phyloP scores from a whole-genome alignment of 805 yeast genomes.

The Ogataea haglerorum region DNA sequence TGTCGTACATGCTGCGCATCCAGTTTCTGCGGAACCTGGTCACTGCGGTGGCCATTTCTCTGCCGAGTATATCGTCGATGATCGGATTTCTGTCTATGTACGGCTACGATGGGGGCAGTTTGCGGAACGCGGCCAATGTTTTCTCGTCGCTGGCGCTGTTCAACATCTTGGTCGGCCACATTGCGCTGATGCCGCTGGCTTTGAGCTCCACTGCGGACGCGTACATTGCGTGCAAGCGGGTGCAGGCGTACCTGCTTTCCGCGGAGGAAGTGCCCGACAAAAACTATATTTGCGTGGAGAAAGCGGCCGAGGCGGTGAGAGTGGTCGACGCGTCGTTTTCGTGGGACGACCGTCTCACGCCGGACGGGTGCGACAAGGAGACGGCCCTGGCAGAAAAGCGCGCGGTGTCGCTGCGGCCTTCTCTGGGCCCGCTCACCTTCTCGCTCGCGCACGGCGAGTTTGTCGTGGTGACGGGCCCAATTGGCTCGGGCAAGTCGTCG shows the following conservation, averaged over 20 bases:
- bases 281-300: conserved; percentile 19
- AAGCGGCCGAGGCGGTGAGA: conserved; percentile 40
- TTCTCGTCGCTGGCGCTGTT: conserved; percentile 71
- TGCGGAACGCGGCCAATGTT: conserved; percentile 55
- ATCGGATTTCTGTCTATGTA: conserved; percentile 45
- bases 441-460: conserved; percentile 42
- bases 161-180: conserved; percentile 56
- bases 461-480: conserved; percentile 71
- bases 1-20: conserved; percentile 55
- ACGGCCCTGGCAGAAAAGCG: neutral
- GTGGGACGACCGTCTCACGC: conserved; percentile 48
- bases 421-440: conserved; percentile 4
- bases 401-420: neutral
- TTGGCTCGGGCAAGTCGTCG: conserved; percentile 67
- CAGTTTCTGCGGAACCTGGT: conserved; percentile 61
- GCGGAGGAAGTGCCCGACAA: conserved; percentile 34
- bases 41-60: conserved; percentile 61
- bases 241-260: conserved; percentile 48
- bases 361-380: neutral
- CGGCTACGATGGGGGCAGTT: conserved; percentile 31
- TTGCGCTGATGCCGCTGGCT: conserved; percentile 69
- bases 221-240: conserved; percentile 53
- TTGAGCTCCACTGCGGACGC: conserved; percentile 69
- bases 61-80: conserved; percentile 73
- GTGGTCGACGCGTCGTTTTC: conserved; percentile 54